A percentile compares a stretch with the other conserved stretches of the same genome.
These are phyloP conservation scores for Macrolepiota fuliginosa DNA, from an alignment of 768 basidiomycete species.

Conservation along the genomic window DNA sequence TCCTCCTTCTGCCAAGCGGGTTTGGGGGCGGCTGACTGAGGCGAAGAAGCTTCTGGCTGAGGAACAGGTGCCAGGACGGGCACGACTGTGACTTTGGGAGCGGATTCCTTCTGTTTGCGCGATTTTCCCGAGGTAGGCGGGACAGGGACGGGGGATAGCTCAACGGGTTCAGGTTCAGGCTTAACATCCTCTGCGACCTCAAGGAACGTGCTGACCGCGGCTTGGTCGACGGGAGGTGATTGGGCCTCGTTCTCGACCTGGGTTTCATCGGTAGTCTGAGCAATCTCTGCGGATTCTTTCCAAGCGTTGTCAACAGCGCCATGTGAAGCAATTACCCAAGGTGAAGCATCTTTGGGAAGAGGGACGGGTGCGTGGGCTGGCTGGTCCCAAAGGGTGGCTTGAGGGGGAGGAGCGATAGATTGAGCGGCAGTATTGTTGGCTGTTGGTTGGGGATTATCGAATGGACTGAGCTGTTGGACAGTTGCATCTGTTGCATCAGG, in stretches of 20 bases:
- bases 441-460: slow-evolving; percentile 43
- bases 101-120: slow-evolving; percentile 10
- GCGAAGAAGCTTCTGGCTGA: slow-evolving; percentile 13
- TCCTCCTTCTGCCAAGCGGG: slow-evolving; percentile 70
- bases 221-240: slow-evolving; percentile 15
- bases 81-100: neutral
- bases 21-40: slow-evolving; percentile 33
- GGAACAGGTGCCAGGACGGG: slow-evolving; percentile 5
- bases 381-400: slow-evolving; percentile 37
- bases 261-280: neutral
- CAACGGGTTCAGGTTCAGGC: slow-evolving; percentile 2
- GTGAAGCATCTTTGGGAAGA: slow-evolving; percentile 42
- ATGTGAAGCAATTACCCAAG: slow-evolving; percentile 54
- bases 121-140: slow-evolving; percentile 12
- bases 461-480: slow-evolving; percentile 35
- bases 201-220: slow-evolving; percentile 14
- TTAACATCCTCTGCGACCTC: slow-evolving; percentile 14
- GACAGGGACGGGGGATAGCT: slow-evolving; percentile 8
- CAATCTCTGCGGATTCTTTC: slow-evolving; percentile 25
- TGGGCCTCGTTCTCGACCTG: neutral
- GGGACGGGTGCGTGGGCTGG: slow-evolving; percentile 24
- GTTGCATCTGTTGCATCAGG: slow-evolving; percentile 24
- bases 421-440: slow-evolving; percentile 30
- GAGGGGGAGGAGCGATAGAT: slow-evolving; percentile 21
- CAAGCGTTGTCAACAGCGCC: slow-evolving; percentile 45